Base-by-base conservation (phyloP, 352 stramenopile genomes). In the Phytophthora syringae region DNA sequence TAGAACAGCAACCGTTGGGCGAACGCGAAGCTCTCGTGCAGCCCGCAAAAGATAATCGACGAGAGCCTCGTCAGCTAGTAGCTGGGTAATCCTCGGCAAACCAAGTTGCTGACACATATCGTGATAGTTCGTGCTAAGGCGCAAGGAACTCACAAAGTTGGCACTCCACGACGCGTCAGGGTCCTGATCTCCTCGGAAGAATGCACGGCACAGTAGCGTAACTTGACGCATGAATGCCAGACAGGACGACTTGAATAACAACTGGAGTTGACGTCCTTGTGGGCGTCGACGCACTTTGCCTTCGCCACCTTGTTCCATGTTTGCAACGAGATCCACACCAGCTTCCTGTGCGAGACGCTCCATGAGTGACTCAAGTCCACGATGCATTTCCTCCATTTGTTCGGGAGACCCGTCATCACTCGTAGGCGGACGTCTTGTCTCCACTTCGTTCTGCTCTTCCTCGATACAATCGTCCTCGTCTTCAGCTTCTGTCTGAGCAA, bases 181-280 rank as follows among this genome's bases (percentile, higher is more conserved):
- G 22, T 94, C 86, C 11, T 91, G 72, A 30, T 92, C 81, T 16
- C 84, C 86, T 21, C 86, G 81, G 68, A 93, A 95, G 49, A 92
- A 86, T 3, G 78, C 86, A 32, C 86, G 86, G 22, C 76, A 89
- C 10, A 93, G 60, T 48, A 95, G 58, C 34, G 86, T 93, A 43
- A 90, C 82, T 51, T 95, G 78, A 27, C 84, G 83, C 82, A 95
- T 88, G 49, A 93, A 93, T 22, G 74, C 54, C 18, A 89, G 55
- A 43, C 72, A 90, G 37, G 77, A 88, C n/a, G 84, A 90, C 65
- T 92, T 75, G 67, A 95, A 95, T 15, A 92, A 59, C 5, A 83
- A 75, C 50, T 89, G 52, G 1, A 93, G 72, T 56, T 91, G 79
- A 36, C 67, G 66, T 2, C 86, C 83, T 52, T 75, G 73, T 12